Evolutionary conservation across 129 eudicot species (phyloP).

Genomic region (Flaveria bidentis): DNA sequence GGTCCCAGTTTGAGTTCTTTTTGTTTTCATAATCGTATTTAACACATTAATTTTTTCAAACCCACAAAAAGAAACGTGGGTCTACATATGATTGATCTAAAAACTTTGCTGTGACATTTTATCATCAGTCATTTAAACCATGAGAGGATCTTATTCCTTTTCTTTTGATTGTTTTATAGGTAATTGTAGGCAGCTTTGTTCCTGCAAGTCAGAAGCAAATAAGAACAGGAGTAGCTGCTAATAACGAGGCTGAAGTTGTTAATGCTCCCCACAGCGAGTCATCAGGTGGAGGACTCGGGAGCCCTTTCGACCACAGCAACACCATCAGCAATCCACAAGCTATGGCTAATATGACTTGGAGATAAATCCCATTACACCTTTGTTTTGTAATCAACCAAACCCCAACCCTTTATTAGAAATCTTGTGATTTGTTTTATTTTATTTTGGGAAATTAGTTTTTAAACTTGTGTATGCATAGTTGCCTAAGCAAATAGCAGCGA

Average conservation of each 20-base stretch:
- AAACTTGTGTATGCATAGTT: slow-evolving; percentile 9
- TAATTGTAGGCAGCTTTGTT: slow-evolving; percentile 50
- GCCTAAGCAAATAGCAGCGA: background rate
- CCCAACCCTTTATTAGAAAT: slow-evolving; percentile 1
- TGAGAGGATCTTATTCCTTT: too few relatives aligned
- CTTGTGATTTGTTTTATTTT: background rate
- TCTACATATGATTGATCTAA: background rate
- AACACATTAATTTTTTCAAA: background rate
- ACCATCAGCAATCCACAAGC: slow-evolving; percentile 36
- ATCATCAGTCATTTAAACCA: too few relatives aligned
- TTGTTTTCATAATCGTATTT: background rate
- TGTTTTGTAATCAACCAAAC: slow-evolving; percentile 12
- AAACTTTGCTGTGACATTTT: background rate
- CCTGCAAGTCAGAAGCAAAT: slow-evolving; percentile 31
- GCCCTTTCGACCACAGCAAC: slow-evolving; percentile 31
- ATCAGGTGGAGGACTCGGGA: slow-evolving; percentile 43
- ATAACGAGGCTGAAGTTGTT: slow-evolving; percentile 21
- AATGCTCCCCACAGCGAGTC: slow-evolving; percentile 44
- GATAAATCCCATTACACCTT: slow-evolving; percentile 19
- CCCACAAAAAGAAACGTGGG: background rate
- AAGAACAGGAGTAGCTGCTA: background rate
- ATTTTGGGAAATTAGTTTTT: background rate
- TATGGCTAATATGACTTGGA: slow-evolving; percentile 44
- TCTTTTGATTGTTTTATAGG: slow-evolving; percentile 26
- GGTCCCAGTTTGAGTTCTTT: background rate